phyloP scores from a whole-genome alignment of 495 filamentous ascomycete genomes.

The Aspergillus conjunctus region DNA sequence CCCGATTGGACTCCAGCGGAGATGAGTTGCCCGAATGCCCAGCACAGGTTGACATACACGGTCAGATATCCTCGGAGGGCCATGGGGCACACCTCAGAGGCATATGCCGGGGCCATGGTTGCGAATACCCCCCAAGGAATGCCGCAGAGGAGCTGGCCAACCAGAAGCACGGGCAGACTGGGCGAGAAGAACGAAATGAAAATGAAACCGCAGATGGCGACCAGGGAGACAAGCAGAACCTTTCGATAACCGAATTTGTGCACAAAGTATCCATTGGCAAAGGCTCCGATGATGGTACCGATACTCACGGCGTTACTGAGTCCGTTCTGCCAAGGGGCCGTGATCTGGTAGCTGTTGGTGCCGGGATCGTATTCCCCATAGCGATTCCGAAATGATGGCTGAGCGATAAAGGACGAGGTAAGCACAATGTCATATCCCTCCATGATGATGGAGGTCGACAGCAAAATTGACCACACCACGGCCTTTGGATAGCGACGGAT shows the following conservation, averaged over 20 bases:
- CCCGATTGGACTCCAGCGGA: background rate
- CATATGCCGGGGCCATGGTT: background rate
- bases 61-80: background rate
- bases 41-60: conserved; percentile 2
- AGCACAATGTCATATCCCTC: conserved; percentile 53
- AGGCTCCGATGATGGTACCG: conserved; percentile 38
- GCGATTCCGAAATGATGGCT: conserved; percentile 39
- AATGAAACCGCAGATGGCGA: background rate
- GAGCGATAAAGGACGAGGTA: conserved; percentile 43
- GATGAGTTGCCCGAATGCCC: background rate
- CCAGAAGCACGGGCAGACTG: background rate
- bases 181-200: conserved; percentile 1
- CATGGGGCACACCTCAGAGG: background rate
- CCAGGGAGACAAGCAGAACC: background rate
- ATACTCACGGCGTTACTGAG: conserved; percentile 38
- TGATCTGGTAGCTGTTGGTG: conserved; percentile 30
- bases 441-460: conserved; percentile 53
- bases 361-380: conserved; percentile 36
- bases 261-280: conserved; percentile 41
- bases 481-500: conserved; percentile 42
- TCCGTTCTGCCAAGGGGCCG: conserved; percentile 39
- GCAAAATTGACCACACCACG: conserved; percentile 46
- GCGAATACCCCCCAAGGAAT: conserved; percentile 1
- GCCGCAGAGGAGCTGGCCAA: conserved; percentile 1
- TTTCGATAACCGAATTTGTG: background rate